Base-by-base conservation (phyloP, 371 early-diverging fungal species). In the Rhizopus delemar region DNA sequence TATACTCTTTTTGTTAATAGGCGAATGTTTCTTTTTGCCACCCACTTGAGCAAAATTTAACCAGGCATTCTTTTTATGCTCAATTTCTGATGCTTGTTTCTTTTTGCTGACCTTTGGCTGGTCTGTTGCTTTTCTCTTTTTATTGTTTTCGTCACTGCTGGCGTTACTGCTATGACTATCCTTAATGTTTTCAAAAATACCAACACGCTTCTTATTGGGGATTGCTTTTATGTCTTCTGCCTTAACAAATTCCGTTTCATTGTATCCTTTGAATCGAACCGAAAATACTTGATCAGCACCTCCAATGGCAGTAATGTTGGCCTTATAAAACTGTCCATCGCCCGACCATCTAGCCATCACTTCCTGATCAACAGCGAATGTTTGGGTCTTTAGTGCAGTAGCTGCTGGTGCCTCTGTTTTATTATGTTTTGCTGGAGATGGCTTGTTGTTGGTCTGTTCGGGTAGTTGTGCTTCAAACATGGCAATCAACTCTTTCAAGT, bases 41-140 rank as follows among this genome's bases (percentile, higher is more conserved):
- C 73, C 57, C 1, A 81, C 78, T 22, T 77, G 80, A 3, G 91
- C 90, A 74, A 93, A 93, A 34, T 79, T 82, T 51, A 89, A 73
- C 93, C 93, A 93, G 9, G 86, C 85, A 60, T 86, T 80, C 69
- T 93, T 91, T 66, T 90, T 90, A 62, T 80, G 79, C 13, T 82
- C 78, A 53, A 87, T 87, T 65, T 90, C 93, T 39, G 66, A 69
- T 8, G 83, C 81, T 65, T 84, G 81, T 53, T 79, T 82, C 60
- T 67, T 68, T 38, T 62, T 65, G 83, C 83, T 60, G 77, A 71
- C 71, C 83, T 83, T 36, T 7, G 58, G 15, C 32, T 35, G 65
- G 4, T 64, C 66, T 43, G 66, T 68, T 22, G 63, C 55, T 49
- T 56, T 60, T 57, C 66, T 74, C 59, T 50, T 66, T 45, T 62